These are phyloP conservation scores for Phaeotremella skinneri DNA, from an alignment of 768 basidiomycete species.

Conservation along the genomic window DNA sequence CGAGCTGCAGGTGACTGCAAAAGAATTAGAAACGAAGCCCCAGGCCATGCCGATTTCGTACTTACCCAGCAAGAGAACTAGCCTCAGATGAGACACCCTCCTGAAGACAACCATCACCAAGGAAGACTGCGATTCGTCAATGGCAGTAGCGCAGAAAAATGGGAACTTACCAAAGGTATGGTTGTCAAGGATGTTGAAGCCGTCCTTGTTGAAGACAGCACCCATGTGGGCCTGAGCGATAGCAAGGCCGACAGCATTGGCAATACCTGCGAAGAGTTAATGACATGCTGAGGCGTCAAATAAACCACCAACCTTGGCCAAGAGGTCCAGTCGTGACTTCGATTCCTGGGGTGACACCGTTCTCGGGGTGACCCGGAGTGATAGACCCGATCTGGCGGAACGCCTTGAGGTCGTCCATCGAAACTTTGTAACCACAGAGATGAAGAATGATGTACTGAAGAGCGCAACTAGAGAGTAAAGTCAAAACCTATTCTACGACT, in stretches of 20 bases:
- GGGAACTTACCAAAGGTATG: conserved; percentile 70
- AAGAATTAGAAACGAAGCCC: neutral
- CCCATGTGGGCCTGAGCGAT: conserved; percentile 88
- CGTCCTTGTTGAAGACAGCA: conserved; percentile 84
- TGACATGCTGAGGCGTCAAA: neutral
- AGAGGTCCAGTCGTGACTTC: conserved; percentile 92
- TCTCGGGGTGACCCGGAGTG: conserved; percentile 92
- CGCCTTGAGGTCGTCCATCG: conserved; percentile 84
- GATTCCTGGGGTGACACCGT: conserved; percentile 65
- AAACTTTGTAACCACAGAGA: conserved; percentile 84
- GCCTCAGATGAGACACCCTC: conserved; percentile 94
- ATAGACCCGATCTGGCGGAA: conserved; percentile 88
- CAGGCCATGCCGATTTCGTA: neutral
- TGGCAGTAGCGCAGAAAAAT: conserved; percentile 10
- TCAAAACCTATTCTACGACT: neutral
- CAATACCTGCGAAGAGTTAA: conserved; percentile 60
- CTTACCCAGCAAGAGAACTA: conserved; percentile 75
- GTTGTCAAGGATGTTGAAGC: conserved; percentile 73
- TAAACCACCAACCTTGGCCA: conserved; percentile 60
- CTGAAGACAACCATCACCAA: conserved; percentile 94
- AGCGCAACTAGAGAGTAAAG: conserved; percentile 64
- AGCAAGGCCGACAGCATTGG: conserved; percentile 88
- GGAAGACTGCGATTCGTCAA: conserved; percentile 62
- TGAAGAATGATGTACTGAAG: conserved; percentile 90
- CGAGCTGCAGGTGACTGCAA: conserved; percentile 75